A percentile compares a stretch with the other conserved stretches of the same genome.
Conservation (phyloP, 345 rosid genomes). For the Combretum micranthum region DNA sequence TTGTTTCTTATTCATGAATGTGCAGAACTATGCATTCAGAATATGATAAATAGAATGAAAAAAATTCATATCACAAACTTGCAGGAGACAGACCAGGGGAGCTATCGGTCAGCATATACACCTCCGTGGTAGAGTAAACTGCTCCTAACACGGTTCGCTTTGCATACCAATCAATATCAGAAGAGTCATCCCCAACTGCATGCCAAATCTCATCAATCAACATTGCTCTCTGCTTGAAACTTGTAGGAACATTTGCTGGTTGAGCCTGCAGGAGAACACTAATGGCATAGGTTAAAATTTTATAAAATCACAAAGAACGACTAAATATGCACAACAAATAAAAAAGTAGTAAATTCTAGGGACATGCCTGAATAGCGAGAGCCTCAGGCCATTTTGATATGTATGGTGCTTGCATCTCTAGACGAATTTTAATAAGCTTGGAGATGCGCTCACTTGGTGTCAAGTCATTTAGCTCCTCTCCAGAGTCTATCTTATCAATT, state of each 20-base stretch:
- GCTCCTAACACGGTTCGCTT: slow-evolving; percentile 91
- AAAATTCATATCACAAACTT: not conserved
- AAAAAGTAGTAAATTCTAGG: not conserved
- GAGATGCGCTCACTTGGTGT: slow-evolving; percentile 61
- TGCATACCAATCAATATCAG: slow-evolving; percentile 81
- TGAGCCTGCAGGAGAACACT: slow-evolving; percentile 46
- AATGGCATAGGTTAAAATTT: not conserved
- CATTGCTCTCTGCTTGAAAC: slow-evolving; percentile 87
- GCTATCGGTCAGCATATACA: slow-evolving; percentile 90
- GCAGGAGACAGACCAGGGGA: slow-evolving; percentile 52
- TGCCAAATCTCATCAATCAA: slow-evolving; percentile 92
- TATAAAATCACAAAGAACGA: not conserved
- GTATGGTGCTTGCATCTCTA: slow-evolving; percentile 91
- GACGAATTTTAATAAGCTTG: slow-evolving; percentile 59
- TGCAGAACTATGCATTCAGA: not conserved
- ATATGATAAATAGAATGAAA: not conserved
- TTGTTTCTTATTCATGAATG: not conserved
- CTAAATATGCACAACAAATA: slow-evolving; percentile 3
- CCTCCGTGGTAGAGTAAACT: slow-evolving; percentile 87
- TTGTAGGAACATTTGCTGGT: slow-evolving; percentile 65
- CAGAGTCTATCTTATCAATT: slow-evolving; percentile 61
- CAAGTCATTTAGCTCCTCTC: slow-evolving; percentile 39
- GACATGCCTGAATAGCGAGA: slow-evolving; percentile 75
- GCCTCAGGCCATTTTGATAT: slow-evolving; percentile 95
- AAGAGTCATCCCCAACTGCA: slow-evolving; percentile 63